phyloP scores from a whole-genome alignment of 129 eudicot species.

The Sambucus nigra region DNA sequence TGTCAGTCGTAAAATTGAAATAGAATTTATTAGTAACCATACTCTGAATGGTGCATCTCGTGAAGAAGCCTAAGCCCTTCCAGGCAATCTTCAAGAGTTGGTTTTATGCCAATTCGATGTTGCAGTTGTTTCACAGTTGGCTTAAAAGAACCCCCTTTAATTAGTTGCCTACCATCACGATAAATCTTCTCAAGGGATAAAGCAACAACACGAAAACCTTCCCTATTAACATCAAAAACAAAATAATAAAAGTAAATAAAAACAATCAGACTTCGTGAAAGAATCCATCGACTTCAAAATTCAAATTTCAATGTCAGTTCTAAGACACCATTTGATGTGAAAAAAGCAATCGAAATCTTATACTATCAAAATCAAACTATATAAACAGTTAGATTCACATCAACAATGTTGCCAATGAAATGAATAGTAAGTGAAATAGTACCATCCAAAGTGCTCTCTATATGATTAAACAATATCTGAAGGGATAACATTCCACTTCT shows the following conservation, averaged over 20 bases:
- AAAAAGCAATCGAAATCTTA: no score
- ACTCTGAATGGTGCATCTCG: constrained; percentile 91
- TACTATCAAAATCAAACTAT: not conserved
- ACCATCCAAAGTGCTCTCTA: no score
- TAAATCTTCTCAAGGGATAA: constrained; percentile 44
- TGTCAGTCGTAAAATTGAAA: not conserved
- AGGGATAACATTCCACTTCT: no score
- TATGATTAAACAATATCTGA: no score
- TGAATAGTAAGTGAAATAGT: no score
- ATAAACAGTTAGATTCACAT: not conserved
- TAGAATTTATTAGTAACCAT: constrained; percentile 16
- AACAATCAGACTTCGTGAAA: not conserved
- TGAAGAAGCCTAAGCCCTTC: constrained; percentile 68
- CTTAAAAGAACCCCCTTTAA: constrained; percentile 53
- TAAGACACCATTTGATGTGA: no score
- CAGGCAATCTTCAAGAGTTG: constrained; percentile 67
- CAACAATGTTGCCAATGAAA: no score
- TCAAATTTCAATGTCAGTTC: not conserved
- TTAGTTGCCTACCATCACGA: constrained; percentile 64
- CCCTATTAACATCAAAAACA: no score
- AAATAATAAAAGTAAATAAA: no score
- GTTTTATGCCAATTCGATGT: constrained; percentile 59
- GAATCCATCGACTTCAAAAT: not conserved
- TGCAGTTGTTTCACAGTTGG: constrained; percentile 45
- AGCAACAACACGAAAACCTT: constrained; percentile 45